Percentiles rank a stretch among this genome's conserved stretches.
phyloP scores from a whole-genome alignment of 192 early-diverging fungal species.

The Dimargaris cristalligena region DNA sequence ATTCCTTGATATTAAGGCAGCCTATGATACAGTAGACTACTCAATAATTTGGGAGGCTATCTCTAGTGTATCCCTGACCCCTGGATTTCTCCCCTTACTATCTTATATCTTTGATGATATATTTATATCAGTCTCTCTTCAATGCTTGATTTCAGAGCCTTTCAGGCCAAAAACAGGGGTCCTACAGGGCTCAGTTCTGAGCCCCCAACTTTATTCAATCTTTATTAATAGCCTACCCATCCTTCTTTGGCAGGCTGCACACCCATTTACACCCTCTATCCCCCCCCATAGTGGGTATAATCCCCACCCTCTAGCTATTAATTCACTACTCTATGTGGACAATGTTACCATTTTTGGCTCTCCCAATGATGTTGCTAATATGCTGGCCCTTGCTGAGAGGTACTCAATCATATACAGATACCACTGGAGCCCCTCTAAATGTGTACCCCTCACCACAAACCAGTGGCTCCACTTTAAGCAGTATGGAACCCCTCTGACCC shows the following conservation, averaged over 20 bases:
- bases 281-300: not conserved
- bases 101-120: constrained; percentile 13
- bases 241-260: not conserved
- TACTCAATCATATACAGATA: constrained; percentile 7
- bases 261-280: not conserved
- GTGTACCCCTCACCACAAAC: not conserved
- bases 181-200: constrained; percentile 14
- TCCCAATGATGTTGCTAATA: not conserved
- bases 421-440: constrained; percentile 14
- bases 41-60: constrained; percentile 13
- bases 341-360: constrained; percentile 8
- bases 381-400: not conserved
- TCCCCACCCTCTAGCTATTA: not conserved
- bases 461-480: not conserved
- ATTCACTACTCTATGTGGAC: constrained; percentile 12
- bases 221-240: constrained; percentile 14
- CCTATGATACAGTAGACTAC: constrained; percentile 15
- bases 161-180: constrained; percentile 12
- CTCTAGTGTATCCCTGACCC: not conserved
- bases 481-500: not conserved
- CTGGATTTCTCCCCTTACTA: not conserved
- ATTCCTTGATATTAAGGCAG: constrained; percentile 15
- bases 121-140: not conserved
- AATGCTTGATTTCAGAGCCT: not conserved
- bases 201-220: constrained; percentile 13